Base-by-base conservation (phyloP, 1,284 basidiomycete genomes). In the Ganoderma boninense region DNA sequence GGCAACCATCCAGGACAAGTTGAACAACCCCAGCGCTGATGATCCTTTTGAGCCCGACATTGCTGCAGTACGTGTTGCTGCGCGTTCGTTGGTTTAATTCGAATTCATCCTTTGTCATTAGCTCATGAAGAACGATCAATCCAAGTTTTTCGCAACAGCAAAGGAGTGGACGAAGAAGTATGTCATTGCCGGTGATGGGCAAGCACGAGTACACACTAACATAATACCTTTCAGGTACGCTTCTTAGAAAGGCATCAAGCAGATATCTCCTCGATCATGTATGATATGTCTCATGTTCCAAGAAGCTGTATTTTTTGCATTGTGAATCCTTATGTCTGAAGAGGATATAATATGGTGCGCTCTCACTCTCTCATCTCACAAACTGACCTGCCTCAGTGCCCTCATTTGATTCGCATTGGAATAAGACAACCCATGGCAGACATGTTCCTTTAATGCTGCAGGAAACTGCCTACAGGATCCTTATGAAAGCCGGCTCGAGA, bases 21-120 rank as follows among this genome's bases (percentile, higher is more conserved):
- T 97, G 68, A 95, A 95, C 78, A 93, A 94, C 76, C 95, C 95
- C 11, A 95, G 94, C 79, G 88, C 94, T 8, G 95, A 97, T 77
- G 95, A 97, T 80, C 96, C 95, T 0, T 95, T 96, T 75, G 95
- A 94, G 76, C 91, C 94, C 43, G 92, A 94, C 1, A 93, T 95
- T 74, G 93, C 94, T 60, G 89, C 89, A 44, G 92, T 95, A 79
- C 69, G 89, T 81, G 62, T 44, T 14, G 14, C 56, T 16, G 23
- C 32, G 64, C 20, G 14, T 64, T 6, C 26, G 32, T 42, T 29
- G 10, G 3, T 16, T 46, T 26, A 14, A 14, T 40, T 5, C 40
- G n/a, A 44, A 59, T 54, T 64, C n/a, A 61, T 32, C 56, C 65
- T 59, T 57, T 46, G 49, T 40, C 20, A 71, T 23, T 75, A 95